phyloP scores from a whole-genome alignment of 306 rosid genomes.

The Herpetospermum pedunculosum region DNA sequence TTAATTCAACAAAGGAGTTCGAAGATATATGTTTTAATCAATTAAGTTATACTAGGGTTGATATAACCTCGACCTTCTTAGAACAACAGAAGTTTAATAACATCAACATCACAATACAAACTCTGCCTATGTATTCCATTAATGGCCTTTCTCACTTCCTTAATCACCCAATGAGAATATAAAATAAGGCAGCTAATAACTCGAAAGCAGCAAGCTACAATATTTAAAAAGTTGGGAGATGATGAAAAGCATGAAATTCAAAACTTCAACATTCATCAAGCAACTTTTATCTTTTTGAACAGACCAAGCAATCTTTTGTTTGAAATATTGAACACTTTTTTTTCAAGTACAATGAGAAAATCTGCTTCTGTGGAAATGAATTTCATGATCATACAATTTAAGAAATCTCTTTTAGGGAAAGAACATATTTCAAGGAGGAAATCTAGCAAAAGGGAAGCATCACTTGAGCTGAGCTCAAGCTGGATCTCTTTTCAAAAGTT shows the following conservation, averaged over 20 bases:
- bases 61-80: too few species aligned
- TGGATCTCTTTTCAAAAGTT: neutral
- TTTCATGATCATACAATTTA: neutral
- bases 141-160: neutral
- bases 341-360: neutral
- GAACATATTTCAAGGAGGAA: neutral
- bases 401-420: neutral
- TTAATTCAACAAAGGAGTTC: too few species aligned
- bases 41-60: too few species aligned
- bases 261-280: neutral
- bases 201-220: neutral
- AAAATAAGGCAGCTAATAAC: neutral
- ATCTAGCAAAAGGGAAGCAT: neutral
- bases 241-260: conserved; percentile 7
- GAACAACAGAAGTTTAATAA: neutral
- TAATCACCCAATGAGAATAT: neutral
- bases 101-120: neutral
- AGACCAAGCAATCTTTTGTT: neutral
- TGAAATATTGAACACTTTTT: neutral
- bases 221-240: neutral
- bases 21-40: too few species aligned
- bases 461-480: neutral
- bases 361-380: neutral
- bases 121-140: neutral
- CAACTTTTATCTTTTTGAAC: neutral